Base-by-base conservation (phyloP, 306 rosid species). In the Oemleria cerasiformis region DNA sequence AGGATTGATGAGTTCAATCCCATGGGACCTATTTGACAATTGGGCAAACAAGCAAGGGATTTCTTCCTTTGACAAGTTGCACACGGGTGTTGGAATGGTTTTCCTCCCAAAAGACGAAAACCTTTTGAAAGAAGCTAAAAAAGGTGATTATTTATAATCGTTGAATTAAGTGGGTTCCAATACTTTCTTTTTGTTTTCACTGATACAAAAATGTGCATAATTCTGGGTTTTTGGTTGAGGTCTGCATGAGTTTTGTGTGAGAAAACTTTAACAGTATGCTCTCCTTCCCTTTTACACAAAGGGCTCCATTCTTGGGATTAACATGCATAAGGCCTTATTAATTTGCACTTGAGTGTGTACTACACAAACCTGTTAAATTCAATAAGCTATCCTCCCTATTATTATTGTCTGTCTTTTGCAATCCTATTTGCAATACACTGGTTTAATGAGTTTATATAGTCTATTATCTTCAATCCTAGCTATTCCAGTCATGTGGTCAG, bases 51-150 rank as follows among this genome's bases (percentile, higher is more conserved):
- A 58, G 72, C 96, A 94, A 83, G 98, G 97, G 81, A 87, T 89
- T 79, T 67, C 97, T 78, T 74, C 90, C 51, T 87, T 94, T 82
- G 97, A 94, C 80, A 94, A 89, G 84, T 77, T 85, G 86, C 97
- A 91, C 82, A 86, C 97, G 58, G 98, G 96, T 68, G 95, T 94
- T 76, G 98, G 97, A 78, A 94, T 94, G 98, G 84, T 94, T 80
- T 94, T 94, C 82, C 86, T 94, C 38, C 98, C 98, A 72, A 74
- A 81, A 81, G 90, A 89, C 64, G 95, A 77, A 47, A 75, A 67
- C 63, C 87, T 79, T 58, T 20, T 56, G 82, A 88, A 89, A 68
- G 85, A 89, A 83, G 97, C 92, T 56, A 89, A 91, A 89, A 84
- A 78, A 82, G 98, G 98, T 94, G 78, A 79, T 56, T 84, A 47